Evolutionary conservation across 495 filamentous ascomycete genomes (phyloP).

Genomic region (Neurospora tetrasperma): DNA sequence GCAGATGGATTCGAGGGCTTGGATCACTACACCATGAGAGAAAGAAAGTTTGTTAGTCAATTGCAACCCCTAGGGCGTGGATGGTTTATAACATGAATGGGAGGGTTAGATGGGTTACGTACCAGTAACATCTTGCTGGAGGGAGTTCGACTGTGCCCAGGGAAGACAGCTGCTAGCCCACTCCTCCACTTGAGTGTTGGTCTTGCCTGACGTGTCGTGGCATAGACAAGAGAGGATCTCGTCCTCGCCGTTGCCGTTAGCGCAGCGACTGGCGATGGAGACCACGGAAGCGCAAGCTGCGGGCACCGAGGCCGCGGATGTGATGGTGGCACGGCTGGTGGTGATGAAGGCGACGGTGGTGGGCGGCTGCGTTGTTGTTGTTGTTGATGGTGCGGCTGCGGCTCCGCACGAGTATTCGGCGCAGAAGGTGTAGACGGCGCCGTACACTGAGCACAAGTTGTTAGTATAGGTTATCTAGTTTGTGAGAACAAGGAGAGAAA

Average conservation of each 20-base stretch:
- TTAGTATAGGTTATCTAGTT: background rate
- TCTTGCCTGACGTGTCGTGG: constrained; percentile 5
- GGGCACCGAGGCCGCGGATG: background rate
- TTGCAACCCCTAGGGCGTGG: too few species aligned
- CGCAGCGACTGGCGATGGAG: constrained; percentile 1
- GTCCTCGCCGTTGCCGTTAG: background rate
- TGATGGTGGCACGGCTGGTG: background rate
- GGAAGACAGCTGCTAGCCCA: constrained; percentile 14
- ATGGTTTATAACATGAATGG: too few species aligned
- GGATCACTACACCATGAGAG: background rate
- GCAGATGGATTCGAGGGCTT: background rate
- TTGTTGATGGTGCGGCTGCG: background rate
- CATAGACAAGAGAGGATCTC: background rate
- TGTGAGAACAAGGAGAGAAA: too few species aligned
- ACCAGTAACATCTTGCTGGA: constrained; percentile 12
- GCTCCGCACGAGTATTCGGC: background rate
- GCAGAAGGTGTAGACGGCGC: constrained; percentile 1
- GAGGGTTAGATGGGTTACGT: background rate
- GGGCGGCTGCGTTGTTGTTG: background rate
- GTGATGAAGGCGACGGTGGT: background rate
- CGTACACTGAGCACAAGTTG: background rate
- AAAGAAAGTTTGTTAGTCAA: background rate
- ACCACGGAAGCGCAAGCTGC: constrained; percentile 1
- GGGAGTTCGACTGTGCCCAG: constrained; percentile 8
- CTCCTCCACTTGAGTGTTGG: constrained; percentile 15